These are phyloP conservation scores for Scutellaria galericulata DNA, from an alignment of 257 asterid genomes.

Conservation along the genomic window DNA sequence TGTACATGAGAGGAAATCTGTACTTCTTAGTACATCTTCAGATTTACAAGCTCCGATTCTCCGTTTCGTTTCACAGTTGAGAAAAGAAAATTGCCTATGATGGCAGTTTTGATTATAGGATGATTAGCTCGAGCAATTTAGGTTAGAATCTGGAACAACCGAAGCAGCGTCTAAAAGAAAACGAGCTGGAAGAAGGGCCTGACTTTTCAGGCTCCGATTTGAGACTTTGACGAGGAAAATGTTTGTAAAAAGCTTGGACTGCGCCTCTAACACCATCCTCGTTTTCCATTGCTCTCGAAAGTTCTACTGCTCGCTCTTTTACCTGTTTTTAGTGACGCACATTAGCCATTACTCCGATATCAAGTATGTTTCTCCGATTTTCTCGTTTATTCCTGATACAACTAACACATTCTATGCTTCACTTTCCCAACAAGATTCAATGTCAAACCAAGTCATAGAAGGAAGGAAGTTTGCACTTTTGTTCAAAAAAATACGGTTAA, in stretches of 20 bases:
- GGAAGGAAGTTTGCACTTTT: background rate
- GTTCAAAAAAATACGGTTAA: background rate
- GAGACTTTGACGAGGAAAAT: slow-evolving; percentile 51
- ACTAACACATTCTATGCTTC: background rate
- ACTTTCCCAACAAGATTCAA: background rate
- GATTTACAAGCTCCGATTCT: too few species aligned
- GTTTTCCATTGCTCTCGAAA: slow-evolving; percentile 79
- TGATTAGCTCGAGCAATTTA: background rate
- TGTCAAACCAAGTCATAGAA: background rate
- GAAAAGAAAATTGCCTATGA: background rate
- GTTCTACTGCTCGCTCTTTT: slow-evolving; percentile 65
- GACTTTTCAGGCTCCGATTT: slow-evolving; percentile 43
- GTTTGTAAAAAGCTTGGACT: slow-evolving; percentile 73
- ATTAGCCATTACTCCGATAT: too few species aligned
- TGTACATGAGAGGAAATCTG: too few species aligned
- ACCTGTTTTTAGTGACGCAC: slow-evolving; percentile 49
- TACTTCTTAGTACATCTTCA: too few species aligned
- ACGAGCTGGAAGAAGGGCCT: slow-evolving; percentile 28
- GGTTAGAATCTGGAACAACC: slow-evolving; percentile 39
- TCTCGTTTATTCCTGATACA: too few species aligned
- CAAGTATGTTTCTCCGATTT: too few species aligned
- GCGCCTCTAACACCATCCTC: slow-evolving; percentile 93
- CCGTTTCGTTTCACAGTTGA: too few species aligned
- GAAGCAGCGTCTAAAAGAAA: slow-evolving; percentile 54
- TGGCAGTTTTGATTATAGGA: background rate